Percentiles rank a stretch among this genome's conserved stretches.
These are phyloP conservation scores for Apiospora koreana DNA, from an alignment of 2,329 filamentous ascomycete species.

Conservation along the genomic window DNA sequence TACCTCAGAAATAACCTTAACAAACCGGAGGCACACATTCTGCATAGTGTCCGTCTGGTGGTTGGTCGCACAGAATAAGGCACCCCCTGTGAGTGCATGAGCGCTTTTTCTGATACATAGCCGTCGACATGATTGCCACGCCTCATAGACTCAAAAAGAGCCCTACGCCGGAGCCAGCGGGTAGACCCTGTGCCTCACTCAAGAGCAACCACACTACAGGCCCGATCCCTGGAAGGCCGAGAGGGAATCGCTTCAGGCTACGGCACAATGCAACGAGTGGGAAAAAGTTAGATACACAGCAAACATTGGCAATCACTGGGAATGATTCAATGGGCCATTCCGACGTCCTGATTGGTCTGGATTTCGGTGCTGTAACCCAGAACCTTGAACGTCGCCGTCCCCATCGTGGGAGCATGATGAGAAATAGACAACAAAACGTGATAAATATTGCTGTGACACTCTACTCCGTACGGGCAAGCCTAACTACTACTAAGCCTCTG, in stretches of 20 bases:
- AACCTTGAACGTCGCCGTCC: not conserved
- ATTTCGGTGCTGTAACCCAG: not conserved
- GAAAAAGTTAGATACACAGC: slow-evolving; percentile 7
- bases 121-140: slow-evolving; percentile 3
- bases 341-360: not conserved
- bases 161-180: slow-evolving; percentile 6
- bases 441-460: not conserved
- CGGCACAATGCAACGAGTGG: not conserved
- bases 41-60: not conserved
- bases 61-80: not conserved
- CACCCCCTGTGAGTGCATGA: not conserved
- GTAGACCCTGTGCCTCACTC: not conserved
- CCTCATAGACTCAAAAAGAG: not conserved
- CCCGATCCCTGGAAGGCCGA: not conserved
- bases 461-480: not conserved
- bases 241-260: not conserved
- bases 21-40: not conserved
- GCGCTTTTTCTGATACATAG: slow-evolving; percentile 8
- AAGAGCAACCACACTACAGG: not conserved
- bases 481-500: not conserved
- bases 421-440: not conserved
- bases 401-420: not conserved
- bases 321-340: not conserved
- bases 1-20: not conserved
- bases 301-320: not conserved